Percentiles rank a stretch among this genome's conserved stretches.
Conservation (phyloP, 768 basidiomycete species). For the Suillus ampliporus region DNA sequence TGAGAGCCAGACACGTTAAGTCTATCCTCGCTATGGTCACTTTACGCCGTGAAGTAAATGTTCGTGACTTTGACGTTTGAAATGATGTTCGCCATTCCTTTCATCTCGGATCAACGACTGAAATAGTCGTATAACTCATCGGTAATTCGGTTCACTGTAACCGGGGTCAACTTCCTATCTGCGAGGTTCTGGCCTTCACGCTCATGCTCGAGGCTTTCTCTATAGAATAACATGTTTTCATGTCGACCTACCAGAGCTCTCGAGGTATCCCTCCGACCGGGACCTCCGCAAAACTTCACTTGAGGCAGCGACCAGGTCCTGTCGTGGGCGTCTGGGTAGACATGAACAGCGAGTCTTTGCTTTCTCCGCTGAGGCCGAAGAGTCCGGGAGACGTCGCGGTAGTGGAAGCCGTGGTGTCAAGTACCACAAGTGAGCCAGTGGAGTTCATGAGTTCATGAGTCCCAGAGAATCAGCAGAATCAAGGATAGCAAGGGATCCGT, state of each 20-base stretch:
- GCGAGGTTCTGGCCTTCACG: neutral
- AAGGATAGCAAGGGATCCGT: constrained; percentile 18
- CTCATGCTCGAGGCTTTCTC: neutral
- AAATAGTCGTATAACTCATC: neutral
- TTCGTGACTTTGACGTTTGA: neutral
- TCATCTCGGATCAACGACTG: neutral
- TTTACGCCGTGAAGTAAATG: neutral
- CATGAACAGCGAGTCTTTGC: constrained; percentile 25
- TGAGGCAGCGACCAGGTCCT: constrained; percentile 14
- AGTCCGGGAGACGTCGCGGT: constrained; percentile 18
- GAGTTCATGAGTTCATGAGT: constrained; percentile 7
- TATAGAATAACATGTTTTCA: neutral
- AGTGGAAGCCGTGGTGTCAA: constrained; percentile 14
- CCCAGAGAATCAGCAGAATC: neutral
- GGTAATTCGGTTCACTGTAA: neutral
- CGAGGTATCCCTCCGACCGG: too few species aligned
- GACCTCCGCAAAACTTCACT: neutral
- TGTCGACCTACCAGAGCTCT: neutral
- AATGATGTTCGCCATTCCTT: neutral
- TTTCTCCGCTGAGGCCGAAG: constrained; percentile 21
- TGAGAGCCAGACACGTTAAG: neutral
- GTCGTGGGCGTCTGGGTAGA: constrained; percentile 27
- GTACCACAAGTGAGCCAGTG: constrained; percentile 15
- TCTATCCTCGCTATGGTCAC: too few species aligned
- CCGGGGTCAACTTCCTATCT: neutral